Base-by-base conservation (phyloP, 768 basidiomycete genomes). In the Agaricus bisporus region DNA sequence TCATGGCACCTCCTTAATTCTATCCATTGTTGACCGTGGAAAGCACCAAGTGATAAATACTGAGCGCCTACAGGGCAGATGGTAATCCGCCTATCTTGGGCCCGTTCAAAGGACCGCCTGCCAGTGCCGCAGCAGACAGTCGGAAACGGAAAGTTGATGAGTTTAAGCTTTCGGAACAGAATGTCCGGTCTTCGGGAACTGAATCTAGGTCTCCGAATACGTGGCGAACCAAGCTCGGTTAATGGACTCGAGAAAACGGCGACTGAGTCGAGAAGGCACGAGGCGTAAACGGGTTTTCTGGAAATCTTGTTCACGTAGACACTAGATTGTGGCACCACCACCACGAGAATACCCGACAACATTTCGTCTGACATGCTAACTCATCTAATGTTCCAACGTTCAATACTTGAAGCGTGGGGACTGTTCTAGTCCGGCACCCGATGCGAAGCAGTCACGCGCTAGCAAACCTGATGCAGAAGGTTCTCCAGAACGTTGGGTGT, bases 401-500 rank as follows among this genome's bases (percentile, higher is more conserved):
- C 32, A 32, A 7, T 1, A 11, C 7, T 11, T 32, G 8, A 32
- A 32, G 32, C 32, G 11, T 32, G 32, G 32, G 2, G 11, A 11
- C 0, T 37, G 22, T 14, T 41, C 45, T 38, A 47, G 7, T 36
- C 52, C 45, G 52, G 37, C 39, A 47, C 18, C 52, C 52, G 52
- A 54, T 50, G 37, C 28, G 17, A 11, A 20, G 26, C 45, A 37
- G 35, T 54, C 52, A 54, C 52, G 35, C 44, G 45, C 26, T 39
- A 17, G 18, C 32, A 17, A 36, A 2, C 37, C 7, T 8, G 11
- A 32, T 32, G 32, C 4, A 32, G 32, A 32, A 32, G 32, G 29
- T 53, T 46, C 43, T 28, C 41, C 45, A 49, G 52, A 46, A 50
- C 56, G 39, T 51, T 57, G 64, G 64, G 63, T 64, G 66, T 61